Conservation (phyloP, 1,139 yeast genomes). For the Zygotorulaspora mrakii region DNA sequence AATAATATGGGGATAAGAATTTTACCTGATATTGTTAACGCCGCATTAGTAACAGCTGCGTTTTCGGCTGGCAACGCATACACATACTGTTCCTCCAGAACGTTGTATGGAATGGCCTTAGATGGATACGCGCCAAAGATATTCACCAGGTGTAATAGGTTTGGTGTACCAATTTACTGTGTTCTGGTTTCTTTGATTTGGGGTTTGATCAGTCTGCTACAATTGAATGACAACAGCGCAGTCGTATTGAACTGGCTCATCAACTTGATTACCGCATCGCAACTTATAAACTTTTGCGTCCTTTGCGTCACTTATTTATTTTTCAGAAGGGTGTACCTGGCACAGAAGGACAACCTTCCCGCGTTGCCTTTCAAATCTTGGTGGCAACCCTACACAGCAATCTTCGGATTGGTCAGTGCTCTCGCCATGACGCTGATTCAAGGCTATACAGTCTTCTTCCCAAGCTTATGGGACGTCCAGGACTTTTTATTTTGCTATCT, state of each 20-base stretch:
- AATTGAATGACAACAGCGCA: slow-evolving; percentile 55
- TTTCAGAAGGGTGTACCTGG: slow-evolving; percentile 60
- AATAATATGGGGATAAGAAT: slow-evolving; percentile 48
- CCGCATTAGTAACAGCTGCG: slow-evolving; percentile 56
- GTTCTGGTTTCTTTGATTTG: slow-evolving; percentile 46
- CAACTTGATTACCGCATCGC: slow-evolving; percentile 74
- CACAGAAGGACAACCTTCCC: slow-evolving; percentile 54
- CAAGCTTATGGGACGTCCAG: slow-evolving; percentile 58
- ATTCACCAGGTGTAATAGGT: slow-evolving; percentile 47
- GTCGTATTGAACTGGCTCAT: slow-evolving; percentile 73
- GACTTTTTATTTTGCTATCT: slow-evolving; percentile 64
- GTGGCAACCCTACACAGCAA: slow-evolving; percentile 55
- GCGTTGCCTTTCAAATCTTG: slow-evolving; percentile 54
- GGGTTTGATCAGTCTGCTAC: slow-evolving; percentile 46
- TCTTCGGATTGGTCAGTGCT: slow-evolving; percentile 48
- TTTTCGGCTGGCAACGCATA: slow-evolving; percentile 74
- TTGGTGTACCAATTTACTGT: slow-evolving; percentile 49
- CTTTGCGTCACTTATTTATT: slow-evolving; percentile 60
- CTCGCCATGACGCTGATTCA: slow-evolving; percentile 55
- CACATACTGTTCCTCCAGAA: slow-evolving; percentile 57
- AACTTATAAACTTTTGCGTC: slow-evolving; percentile 64
- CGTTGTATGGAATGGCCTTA: slow-evolving; percentile 59
- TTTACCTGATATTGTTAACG: slow-evolving; percentile 63
- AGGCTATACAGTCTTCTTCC: slow-evolving; percentile 65
- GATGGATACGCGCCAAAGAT: slow-evolving; percentile 59